Evolutionary conservation across 352 stramenopile species (phyloP).

Genomic region (Globisporangium iwayamae): DNA sequence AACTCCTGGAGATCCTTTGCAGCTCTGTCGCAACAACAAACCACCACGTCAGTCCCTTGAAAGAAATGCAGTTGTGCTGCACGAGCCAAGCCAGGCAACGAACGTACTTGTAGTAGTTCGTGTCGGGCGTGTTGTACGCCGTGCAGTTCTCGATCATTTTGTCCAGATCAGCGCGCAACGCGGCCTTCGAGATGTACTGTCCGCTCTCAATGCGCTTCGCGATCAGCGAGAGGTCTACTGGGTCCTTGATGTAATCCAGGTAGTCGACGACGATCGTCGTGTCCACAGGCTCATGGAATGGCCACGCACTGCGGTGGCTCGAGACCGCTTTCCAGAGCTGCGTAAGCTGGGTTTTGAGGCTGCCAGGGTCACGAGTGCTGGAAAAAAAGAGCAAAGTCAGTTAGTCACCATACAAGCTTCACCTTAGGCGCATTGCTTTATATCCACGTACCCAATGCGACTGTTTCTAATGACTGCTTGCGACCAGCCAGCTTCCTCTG

Average conservation of each 20-base stretch:
- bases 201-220: slow-evolving; percentile 81
- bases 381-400: neutral
- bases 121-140: slow-evolving; percentile 94
- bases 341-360: slow-evolving; percentile 80
- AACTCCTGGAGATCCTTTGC: slow-evolving; percentile 78
- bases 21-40: slow-evolving; percentile 31
- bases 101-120: slow-evolving; percentile 95
- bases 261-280: slow-evolving; percentile 95
- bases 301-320: slow-evolving; percentile 95
- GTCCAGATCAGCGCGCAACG: slow-evolving; percentile 93
- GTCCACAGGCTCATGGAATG: slow-evolving; percentile 97
- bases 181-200: slow-evolving; percentile 89
- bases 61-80: neutral
- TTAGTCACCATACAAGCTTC: neutral
- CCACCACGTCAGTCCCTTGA: neutral
- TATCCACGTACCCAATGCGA: slow-evolving; percentile 58
- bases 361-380: slow-evolving; percentile 77
- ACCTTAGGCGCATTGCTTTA: neutral
- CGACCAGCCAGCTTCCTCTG: slow-evolving; percentile 85
- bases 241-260: slow-evolving; percentile 94
- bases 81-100: neutral
- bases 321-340: slow-evolving; percentile 89
- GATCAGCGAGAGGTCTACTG: slow-evolving; percentile 88
- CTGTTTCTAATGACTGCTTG: slow-evolving; percentile 84
- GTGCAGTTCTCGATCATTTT: slow-evolving; percentile 98